Evolutionary conservation across 257 asterid species (phyloP), one percentile per base, ranked within the genome.

Genomic region (Solanum sitiens): DNA sequence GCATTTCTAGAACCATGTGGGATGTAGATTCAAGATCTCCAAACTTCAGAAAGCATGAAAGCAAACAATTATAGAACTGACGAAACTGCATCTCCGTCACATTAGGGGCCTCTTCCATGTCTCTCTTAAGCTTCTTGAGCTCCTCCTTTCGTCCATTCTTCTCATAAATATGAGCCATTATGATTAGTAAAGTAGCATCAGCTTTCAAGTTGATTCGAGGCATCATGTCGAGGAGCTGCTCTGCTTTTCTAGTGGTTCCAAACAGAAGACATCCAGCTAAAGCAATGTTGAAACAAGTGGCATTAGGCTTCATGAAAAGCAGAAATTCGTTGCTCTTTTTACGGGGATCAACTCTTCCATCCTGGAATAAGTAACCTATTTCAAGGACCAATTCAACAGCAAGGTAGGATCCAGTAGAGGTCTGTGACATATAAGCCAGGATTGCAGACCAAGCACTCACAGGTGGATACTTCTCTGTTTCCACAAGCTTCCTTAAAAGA

Each of bases 221-320:
- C 88, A 97, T 93, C 98, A 97, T 95, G 74, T 95, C 99, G 74
- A 95, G 96, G 53, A 97, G 98, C 88, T 94, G 98, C 94, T 97
- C 99, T 35, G 98, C 99, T 91, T 95, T 97, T 92, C 92, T 93
- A 56, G 98, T 93, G 32, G 95, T 93, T 87, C 94, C 95, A 90
- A 89, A 95, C 82, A 95, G 91, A 88, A 96, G 92, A 91, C 98
- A 95, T 70, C 98, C 99, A 53, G 91, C 96, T 89, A 97, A 91
- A 88, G 97, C 96, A 83, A 93, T 84, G 92, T 90, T 97, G 77
- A 94, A 93, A 83, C 96, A 44, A 50, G 90, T 87, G 9, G 87
- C 68, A 89, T 91, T 88, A 23, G 93, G 93, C 87, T 89, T 91
- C 93, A 91, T 91, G 56, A 91, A 74, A 37, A 90, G 86, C 90